Percentiles rank a stretch among this genome's conserved stretches.
Conservation (phyloP, 2,329 filamentous ascomycete genomes). For the Neonectria neomacrospora region DNA sequence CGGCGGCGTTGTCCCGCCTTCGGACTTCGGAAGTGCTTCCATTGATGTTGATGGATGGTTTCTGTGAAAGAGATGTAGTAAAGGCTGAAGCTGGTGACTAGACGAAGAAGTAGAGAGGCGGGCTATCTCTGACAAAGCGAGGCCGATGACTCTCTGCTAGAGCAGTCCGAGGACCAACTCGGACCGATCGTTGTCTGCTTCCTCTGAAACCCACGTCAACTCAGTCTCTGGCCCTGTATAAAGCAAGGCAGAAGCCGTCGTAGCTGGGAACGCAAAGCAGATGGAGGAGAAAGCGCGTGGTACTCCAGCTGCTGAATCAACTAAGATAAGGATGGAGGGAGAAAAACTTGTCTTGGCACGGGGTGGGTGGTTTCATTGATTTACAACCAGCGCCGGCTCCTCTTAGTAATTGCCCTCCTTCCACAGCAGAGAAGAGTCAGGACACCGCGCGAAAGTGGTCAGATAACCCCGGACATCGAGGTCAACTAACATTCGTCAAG, state of each 20-base stretch:
- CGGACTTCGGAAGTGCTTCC: constrained; percentile 3
- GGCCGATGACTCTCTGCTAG: not conserved
- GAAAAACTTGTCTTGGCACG: constrained; percentile 10
- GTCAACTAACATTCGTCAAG: not conserved
- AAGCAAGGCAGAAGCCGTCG: not conserved
- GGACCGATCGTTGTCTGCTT: not conserved
- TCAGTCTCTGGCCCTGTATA: too few species aligned
- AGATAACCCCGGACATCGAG: not conserved
- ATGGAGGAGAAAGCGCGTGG: constrained; percentile 26
- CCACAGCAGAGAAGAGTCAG: not conserved
- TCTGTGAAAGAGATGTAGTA: not conserved
- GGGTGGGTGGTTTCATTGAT: constrained; percentile 5
- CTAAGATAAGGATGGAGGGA: constrained; percentile 24
- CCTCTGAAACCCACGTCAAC: not conserved
- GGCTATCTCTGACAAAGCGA: not conserved
- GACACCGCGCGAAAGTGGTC: not conserved
- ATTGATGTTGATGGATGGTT: not conserved
- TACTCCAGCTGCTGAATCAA: constrained; percentile 3
- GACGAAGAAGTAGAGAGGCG: not conserved
- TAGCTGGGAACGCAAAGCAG: not conserved
- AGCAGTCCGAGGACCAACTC: not conserved
- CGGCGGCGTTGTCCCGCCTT: constrained; percentile 27
- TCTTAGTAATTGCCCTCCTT: constrained; percentile 1
- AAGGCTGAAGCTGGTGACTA: not conserved
- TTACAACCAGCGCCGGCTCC: not conserved